phyloP scores from a whole-genome alignment of 768 basidiomycete genomes.

The Kwoniella sp. region DNA sequence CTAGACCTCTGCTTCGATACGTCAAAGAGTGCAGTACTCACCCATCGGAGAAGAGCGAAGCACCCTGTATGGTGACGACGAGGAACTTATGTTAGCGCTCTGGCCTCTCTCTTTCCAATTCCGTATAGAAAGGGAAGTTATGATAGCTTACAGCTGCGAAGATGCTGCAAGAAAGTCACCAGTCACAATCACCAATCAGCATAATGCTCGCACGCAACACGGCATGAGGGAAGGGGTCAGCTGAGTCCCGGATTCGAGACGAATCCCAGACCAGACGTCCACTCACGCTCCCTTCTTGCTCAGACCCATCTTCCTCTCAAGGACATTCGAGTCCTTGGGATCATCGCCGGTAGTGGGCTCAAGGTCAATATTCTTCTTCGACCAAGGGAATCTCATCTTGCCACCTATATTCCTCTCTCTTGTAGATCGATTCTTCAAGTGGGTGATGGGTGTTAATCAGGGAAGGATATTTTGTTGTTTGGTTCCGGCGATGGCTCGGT shows the following conservation, averaged over 20 bases:
- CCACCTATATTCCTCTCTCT: not conserved
- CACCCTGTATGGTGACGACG: constrained; percentile 22
- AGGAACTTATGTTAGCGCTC: no score
- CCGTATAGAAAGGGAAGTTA: no score
- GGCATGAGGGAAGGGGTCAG: no score
- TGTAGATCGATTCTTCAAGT: no score
- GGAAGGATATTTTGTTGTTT: no score
- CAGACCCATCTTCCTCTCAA: constrained; percentile 41
- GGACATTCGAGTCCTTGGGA: constrained; percentile 29
- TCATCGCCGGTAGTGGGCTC: constrained; percentile 39
- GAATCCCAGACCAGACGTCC: no score
- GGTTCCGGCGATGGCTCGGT: no score
- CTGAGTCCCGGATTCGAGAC: no score
- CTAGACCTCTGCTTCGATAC: not conserved
- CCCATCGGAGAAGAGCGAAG: constrained; percentile 45
- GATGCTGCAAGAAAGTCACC: constrained; percentile 30
- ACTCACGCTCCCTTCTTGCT: constrained; percentile 47
- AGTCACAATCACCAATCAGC: no score
- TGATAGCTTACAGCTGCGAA: constrained; percentile 34
- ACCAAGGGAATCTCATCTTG: constrained; percentile 30
- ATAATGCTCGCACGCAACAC: no score
- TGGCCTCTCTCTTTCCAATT: no score
- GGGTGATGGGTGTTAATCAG: no score
- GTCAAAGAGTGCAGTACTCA: constrained; percentile 14
- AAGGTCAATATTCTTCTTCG: constrained; percentile 31